Evolutionary conservation across 495 filamentous ascomycete genomes (phyloP).

Genomic region (Letharia columbiana): DNA sequence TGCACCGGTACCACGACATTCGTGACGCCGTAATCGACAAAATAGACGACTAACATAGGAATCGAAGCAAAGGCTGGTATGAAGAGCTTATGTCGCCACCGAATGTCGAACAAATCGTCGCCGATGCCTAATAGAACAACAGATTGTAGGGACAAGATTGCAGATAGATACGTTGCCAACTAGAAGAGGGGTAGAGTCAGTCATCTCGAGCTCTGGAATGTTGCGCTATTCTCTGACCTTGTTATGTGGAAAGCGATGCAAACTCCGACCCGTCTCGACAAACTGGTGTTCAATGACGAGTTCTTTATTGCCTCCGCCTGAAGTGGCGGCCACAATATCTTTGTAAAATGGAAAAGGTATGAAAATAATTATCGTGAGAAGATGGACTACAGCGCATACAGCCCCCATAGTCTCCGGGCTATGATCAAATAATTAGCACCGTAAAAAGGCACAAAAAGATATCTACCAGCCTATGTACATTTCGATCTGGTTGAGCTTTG

Average conservation of each 20-base stretch:
- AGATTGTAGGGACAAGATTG: constrained; percentile 80
- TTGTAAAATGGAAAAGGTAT: constrained; percentile 97
- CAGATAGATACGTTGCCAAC: constrained; percentile 93
- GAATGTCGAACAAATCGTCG: constrained; percentile 95
- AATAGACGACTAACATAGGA: constrained; percentile 93
- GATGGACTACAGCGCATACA: constrained; percentile 84
- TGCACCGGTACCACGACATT: constrained; percentile 82
- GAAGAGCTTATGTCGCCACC: constrained; percentile 97
- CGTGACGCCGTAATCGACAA: constrained; percentile 95
- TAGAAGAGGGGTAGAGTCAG: constrained; percentile 29
- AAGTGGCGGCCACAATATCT: constrained; percentile 93
- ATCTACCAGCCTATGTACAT: constrained; percentile 47
- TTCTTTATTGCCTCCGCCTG: constrained; percentile 86
- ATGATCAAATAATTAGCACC: constrained; percentile 12
- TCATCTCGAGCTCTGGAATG: constrained; percentile 3
- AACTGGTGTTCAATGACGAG: constrained; percentile 57
- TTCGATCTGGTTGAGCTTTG: constrained; percentile 64
- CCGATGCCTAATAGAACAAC: constrained; percentile 86
- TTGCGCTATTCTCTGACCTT: constrained; percentile 52
- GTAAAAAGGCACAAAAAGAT: neutral
- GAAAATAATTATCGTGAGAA: constrained; percentile 78
- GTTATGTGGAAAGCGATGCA: constrained; percentile 88
- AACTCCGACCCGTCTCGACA: constrained; percentile 65
- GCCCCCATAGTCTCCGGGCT: constrained; percentile 97
- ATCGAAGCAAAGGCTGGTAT: constrained; percentile 92